Conservation (phyloP, 768 basidiomycete genomes). For the Cubamyces lactineus region DNA sequence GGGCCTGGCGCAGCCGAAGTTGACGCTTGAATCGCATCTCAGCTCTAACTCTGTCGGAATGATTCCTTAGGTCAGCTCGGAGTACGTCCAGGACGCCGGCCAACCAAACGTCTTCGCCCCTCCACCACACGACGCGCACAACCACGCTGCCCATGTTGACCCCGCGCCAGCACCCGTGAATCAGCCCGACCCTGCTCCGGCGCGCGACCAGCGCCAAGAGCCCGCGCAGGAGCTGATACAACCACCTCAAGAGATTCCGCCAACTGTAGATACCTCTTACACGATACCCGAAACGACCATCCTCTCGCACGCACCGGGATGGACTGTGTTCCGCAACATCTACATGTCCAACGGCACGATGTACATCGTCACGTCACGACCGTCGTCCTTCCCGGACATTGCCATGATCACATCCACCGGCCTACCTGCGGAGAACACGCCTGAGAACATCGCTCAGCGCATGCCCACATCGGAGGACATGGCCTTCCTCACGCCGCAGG, state of each 20-base stretch:
- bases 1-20: constrained; percentile 2
- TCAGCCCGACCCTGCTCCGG: constrained; percentile 17
- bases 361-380: constrained; percentile 60
- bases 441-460: constrained; percentile 66
- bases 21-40: neutral
- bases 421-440: constrained; percentile 55
- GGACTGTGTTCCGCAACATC: constrained; percentile 82
- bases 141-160: constrained; percentile 1
- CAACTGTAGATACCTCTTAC: constrained; percentile 24
- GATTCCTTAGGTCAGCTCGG: constrained; percentile 14
- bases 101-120: constrained; percentile 13
- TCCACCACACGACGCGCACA: constrained; percentile 11
- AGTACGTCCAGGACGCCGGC: constrained; percentile 9
- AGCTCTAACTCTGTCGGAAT: neutral
- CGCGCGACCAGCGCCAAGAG: constrained; percentile 5
- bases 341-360: constrained; percentile 88
- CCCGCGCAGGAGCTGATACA: constrained; percentile 10
- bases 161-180: constrained; percentile 4
- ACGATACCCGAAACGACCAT: constrained; percentile 57
- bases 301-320: constrained; percentile 73
- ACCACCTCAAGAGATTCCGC: neutral
- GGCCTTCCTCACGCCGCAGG: constrained; percentile 57
- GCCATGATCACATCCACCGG: constrained; percentile 70
- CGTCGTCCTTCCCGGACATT: constrained; percentile 48
- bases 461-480: constrained; percentile 70